A percentile compares a stretch with the other conserved stretches of the same genome.
phyloP scores from a whole-genome alignment of 768 basidiomycete species.

The Asterophora lycoperdoides region DNA sequence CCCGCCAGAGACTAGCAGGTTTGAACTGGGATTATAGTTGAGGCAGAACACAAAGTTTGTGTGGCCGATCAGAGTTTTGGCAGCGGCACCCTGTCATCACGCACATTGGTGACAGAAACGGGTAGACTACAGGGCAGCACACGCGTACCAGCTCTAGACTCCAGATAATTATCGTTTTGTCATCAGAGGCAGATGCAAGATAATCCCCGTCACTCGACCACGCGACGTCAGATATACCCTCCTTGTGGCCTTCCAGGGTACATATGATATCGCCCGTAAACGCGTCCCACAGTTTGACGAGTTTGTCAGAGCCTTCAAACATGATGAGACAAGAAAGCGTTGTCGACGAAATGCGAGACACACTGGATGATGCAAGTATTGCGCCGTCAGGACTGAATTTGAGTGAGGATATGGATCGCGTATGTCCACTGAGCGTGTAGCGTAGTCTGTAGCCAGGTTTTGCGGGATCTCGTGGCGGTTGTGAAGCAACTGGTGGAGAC shows the following conservation, averaged over 20 bases:
- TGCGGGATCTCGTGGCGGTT: slow-evolving; percentile 4
- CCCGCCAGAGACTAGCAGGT: slow-evolving; percentile 88
- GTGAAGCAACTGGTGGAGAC: not conserved
- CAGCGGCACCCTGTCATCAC: slow-evolving; percentile 44
- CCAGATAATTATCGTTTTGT: slow-evolving; percentile 87
- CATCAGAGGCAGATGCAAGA: slow-evolving; percentile 91
- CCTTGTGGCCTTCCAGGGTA: slow-evolving; percentile 68
- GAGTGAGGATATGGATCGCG: slow-evolving; percentile 73
- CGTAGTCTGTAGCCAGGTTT: slow-evolving; percentile 54
- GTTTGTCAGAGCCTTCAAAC: slow-evolving; percentile 75
- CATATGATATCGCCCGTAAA: slow-evolving; percentile 67
- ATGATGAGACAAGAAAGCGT: slow-evolving; percentile 18
- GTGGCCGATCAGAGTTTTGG: slow-evolving; percentile 75
- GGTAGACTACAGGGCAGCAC: slow-evolving; percentile 10
- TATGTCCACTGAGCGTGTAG: slow-evolving; percentile 77
- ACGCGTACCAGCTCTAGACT: slow-evolving; percentile 56
- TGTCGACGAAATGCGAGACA: slow-evolving; percentile 23
- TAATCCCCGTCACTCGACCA: slow-evolving; percentile 83
- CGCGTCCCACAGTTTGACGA: slow-evolving; percentile 77
- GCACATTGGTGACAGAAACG: slow-evolving; percentile 9
- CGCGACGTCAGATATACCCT: slow-evolving; percentile 87
- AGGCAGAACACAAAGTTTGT: slow-evolving; percentile 94
- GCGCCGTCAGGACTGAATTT: slow-evolving; percentile 87
- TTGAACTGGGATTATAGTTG: slow-evolving; percentile 86
- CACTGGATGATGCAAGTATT: slow-evolving; percentile 81